Base-by-base conservation (phyloP, 768 basidiomycete species). In the Thelephora ganbajun region DNA sequence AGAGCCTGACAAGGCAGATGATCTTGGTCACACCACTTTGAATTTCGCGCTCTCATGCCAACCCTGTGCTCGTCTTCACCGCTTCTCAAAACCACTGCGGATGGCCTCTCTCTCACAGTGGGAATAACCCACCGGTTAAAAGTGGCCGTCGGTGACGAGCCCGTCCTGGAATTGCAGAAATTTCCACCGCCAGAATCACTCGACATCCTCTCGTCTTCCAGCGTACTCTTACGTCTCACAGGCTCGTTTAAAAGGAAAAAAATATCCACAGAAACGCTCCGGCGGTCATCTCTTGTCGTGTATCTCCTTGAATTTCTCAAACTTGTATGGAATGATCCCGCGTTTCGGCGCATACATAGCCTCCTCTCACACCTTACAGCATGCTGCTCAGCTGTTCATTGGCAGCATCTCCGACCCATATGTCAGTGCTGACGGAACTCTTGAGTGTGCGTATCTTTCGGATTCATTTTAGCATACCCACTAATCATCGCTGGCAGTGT, bases 351-450 rank as follows among this genome's bases (percentile, higher is more conserved):
- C 26, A 18, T 53, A 26, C 45, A 5, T 35, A 23, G 37, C 22
- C 34, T 44, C 33, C 47, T 48, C 37, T 45, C 47, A 26, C 47
- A 19, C 37, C 36, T 35, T 52, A 48, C 55, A 87, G 83, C 85
- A 87, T 59, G 65, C 75, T 16, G 52, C 56, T 35, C 68, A 69
- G 49, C 70, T 86, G 11, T 80, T 77, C 34, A 62, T 86, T 46
- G 70, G 70, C 49, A 66, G 64, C 43, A 63, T 84, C 35, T 82
- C 82, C n/a, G 63, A 69, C 50, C 54, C 71, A 18, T 69, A 69
- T 51, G 57, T 77, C 18, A 71, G 72, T 52, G 63, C 70, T 18
- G 59, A 65, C 41, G 71, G 71, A 49, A 65, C 63, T 44, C 51
- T 59, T 7, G 58, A 68, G 62, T 46, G 73, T 75, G 56, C 43